Base-by-base conservation (phyloP, 176 grass and related monocot genomes). In the Urochloa ruziziensis region DNA sequence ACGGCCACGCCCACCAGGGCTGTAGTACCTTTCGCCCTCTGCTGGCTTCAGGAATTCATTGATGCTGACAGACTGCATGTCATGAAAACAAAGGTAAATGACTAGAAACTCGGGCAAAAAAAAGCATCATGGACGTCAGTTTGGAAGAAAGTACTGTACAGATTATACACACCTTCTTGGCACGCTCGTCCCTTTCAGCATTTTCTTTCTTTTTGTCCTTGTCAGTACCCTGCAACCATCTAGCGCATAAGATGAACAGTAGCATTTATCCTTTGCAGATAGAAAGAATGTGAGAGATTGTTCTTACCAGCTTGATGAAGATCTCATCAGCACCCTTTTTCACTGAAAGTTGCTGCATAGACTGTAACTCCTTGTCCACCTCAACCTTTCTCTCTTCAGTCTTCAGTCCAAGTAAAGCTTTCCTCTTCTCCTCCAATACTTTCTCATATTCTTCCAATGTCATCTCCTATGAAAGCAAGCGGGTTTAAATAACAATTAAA, bases 381-480 rank as follows among this genome's bases (percentile, higher is more conserved):
- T 87, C 94, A 43, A 96, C 94, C 63, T 93, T 89, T 77, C 94
- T 91, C 70, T 96, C 94, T 77, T 89, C 88, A 35, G 86, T 46
- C 82, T 91, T 96, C 66, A 90, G 39, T 59, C 76, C 83, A 82
- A 93, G 86, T 51, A 96, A 63, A 52, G 94, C 86, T 84, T 91
- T 96, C 71, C 94, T 81, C 54, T 85, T 96, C 83, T 96, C 94
- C 73, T 96, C 94, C 77, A 80, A 37, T 73, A 93, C n/a, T 74
- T 93, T 96, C 61, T 96, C 94, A 89, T 96, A 96, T 85, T 96
- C 91, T 68, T 93, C 94, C 83, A 96, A 66, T 81, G 94, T 96
- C 94, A 96, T 93, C 77, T 93, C 94, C 94, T 96, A 56, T 7
- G 53, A 60, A 81, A 83, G 40, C 16, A 56, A 37, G 33, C 57